Percentiles rank a stretch among this genome's conserved stretches.
phyloP scores from a whole-genome alignment of 768 basidiomycete genomes.

The Hirschioporus abietinus region DNA sequence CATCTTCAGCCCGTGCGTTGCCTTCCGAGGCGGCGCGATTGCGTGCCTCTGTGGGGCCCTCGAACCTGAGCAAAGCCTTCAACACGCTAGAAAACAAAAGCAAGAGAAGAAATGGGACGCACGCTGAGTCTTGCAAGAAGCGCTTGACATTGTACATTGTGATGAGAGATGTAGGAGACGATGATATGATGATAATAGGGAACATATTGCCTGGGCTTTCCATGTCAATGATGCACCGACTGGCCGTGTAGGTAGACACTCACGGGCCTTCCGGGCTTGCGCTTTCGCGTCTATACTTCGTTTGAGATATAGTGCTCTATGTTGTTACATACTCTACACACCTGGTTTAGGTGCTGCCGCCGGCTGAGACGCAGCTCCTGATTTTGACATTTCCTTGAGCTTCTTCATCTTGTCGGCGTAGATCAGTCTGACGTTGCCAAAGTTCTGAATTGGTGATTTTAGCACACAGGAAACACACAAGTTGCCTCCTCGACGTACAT shows the following conservation, averaged over 20 bases:
- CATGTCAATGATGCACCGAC: background rate
- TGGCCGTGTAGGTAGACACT: slow-evolving; percentile 22
- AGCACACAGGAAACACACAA: background rate
- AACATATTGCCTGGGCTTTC: slow-evolving; percentile 59
- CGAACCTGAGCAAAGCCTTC: slow-evolving; percentile 42
- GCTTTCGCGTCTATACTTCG: slow-evolving; percentile 44
- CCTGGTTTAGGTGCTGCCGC: slow-evolving; percentile 36
- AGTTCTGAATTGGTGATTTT: slow-evolving; percentile 53
- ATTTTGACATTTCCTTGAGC: slow-evolving; percentile 59
- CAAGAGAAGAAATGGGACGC: slow-evolving; percentile 18
- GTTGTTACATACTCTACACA: slow-evolving; percentile 14
- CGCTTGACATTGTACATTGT: slow-evolving; percentile 97
- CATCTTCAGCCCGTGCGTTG: slow-evolving; percentile 71
- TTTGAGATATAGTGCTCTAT: background rate
- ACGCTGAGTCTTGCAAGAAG: slow-evolving; percentile 88
- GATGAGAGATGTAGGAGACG: slow-evolving; percentile 89
- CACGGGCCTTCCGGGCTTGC: slow-evolving; percentile 67
- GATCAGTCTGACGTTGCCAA: slow-evolving; percentile 57
- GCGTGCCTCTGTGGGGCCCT: slow-evolving; percentile 70
- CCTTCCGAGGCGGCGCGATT: slow-evolving; percentile 64
- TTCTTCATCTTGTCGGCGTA: slow-evolving; percentile 78
- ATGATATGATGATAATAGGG: slow-evolving; percentile 97
- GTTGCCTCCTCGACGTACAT: slow-evolving; percentile 44
- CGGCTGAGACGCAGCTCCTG: slow-evolving; percentile 35
- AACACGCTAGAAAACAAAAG: slow-evolving; percentile 5